Evolutionary conservation across 257 asterid genomes (phyloP), one percentile per base, ranked within the genome.

Genomic region (Echium plantagineum): DNA sequence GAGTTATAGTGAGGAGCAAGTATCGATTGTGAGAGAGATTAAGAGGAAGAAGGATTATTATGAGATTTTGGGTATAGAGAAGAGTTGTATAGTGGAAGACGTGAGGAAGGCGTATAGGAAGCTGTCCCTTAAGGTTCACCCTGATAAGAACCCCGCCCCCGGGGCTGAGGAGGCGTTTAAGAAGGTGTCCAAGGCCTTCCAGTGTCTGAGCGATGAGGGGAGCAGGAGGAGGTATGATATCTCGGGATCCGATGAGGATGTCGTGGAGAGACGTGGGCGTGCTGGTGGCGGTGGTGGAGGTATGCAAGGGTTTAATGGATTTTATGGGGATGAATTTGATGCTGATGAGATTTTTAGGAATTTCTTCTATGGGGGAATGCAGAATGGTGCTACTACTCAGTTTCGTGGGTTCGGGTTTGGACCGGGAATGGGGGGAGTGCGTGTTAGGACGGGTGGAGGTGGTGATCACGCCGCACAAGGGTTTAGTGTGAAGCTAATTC

Each of bases 151-250:
- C 73, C 79, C 73, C 30, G 95, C 98, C 0, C 98, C 98, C 0
- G 96, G 95, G 13, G 83, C 98, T 1, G 98, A 91, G 71, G 98
- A 91, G 69, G 94, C 95, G 17, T 91, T 91, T 68, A 91, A 91
- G 87, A 78, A 69, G 79, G 96, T 91, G 1, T 91, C 98, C 1
- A 91, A 81, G 77, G 95, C 96, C 17, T 90, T 90, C 67, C 90
- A 90, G 71, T 90, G 98, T 71, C 74, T 87, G 81, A 87, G 94
- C 54, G 71, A 85, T 55, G 95, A 79, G 59, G 96, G 86, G 69
- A 71, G 75, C 55, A 75, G 98, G 72, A 85, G 63, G 63, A 80
- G 64, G 59, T 91, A 91, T 28, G 94, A 91, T 53, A 67, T 83
- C 42, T 66, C 69, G 55, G 96, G 98, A 17, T 75, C 91, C 8